A percentile compares a stretch with the other conserved stretches of the same genome.
phyloP scores from a whole-genome alignment of 352 stramenopile genomes.

The Phytophthora pini region DNA sequence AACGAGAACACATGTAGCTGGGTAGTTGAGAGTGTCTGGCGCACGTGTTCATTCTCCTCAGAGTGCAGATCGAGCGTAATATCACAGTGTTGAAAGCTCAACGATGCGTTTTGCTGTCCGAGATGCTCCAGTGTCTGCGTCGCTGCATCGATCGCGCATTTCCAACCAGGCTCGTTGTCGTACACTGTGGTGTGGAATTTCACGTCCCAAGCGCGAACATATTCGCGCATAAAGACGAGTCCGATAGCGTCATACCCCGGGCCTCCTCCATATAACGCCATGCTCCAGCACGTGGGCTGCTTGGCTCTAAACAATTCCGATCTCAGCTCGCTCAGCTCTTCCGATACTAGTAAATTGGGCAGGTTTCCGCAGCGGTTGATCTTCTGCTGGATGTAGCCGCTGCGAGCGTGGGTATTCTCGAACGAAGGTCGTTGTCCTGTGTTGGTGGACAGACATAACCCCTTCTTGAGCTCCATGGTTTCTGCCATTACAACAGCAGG shows the following conservation, averaged over 20 bases:
- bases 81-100: conserved; percentile 63
- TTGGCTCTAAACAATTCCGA: conserved; percentile 53
- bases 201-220: conserved; percentile 53
- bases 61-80: conserved; percentile 57
- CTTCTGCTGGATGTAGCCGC: conserved; percentile 71
- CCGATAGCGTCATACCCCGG: conserved; percentile 65
- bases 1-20: conserved; percentile 75
- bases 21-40: conserved; percentile 32
- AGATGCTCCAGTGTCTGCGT: conserved; percentile 38
- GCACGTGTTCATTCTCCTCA: conserved; percentile 46
- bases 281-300: conserved; percentile 40
- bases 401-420: conserved; percentile 56
- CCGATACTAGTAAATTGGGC: conserved; percentile 60
- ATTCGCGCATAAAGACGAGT: conserved; percentile 61
- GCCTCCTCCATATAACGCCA: conserved; percentile 70
- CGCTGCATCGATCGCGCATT: conserved; percentile 44
- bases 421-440: conserved; percentile 72
- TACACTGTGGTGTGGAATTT: conserved; percentile 65
- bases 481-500: conserved; percentile 40
- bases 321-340: conserved; percentile 56
- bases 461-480: conserved; percentile 63
- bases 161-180: conserved; percentile 76
- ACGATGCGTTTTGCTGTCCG: conserved; percentile 24
- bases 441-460: conserved; percentile 68
- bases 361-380: conserved; percentile 80